These are phyloP conservation scores for Pseudopediastrum boryanum DNA, from an alignment of 139 green algal genomes.

Conservation along the genomic window DNA sequence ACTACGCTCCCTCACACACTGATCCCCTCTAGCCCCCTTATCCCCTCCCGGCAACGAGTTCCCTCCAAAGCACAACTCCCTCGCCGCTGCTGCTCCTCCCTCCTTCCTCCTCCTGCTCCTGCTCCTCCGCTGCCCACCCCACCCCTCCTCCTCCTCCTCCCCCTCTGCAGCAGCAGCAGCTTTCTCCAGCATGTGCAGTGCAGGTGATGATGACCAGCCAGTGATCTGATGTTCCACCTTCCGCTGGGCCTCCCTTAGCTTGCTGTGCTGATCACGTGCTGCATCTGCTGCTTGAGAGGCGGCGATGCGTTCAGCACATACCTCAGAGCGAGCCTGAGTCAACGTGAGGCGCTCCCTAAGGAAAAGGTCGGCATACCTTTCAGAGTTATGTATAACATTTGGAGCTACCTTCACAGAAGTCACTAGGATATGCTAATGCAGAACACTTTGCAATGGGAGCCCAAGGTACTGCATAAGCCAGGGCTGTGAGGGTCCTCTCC, in stretches of 20 bases:
- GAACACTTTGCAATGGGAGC: not conserved
- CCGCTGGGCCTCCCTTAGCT: not conserved
- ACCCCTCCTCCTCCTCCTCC: not conserved
- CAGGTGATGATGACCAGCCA: not conserved
- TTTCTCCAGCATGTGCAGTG: not conserved
- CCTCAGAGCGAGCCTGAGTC: slow-evolving; percentile 12
- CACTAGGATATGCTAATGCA: not conserved
- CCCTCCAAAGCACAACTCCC: too few species aligned
- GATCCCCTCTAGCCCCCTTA: too few species aligned
- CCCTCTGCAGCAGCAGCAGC: not conserved
- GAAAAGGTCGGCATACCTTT: not conserved
- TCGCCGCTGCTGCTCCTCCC: too few species aligned
- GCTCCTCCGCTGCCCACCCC: not conserved
- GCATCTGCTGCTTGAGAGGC: slow-evolving; percentile 3
- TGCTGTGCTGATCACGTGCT: too few species aligned
- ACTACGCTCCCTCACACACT: too few species aligned
- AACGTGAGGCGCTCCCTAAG: slow-evolving; percentile 26
- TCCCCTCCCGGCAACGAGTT: too few species aligned
- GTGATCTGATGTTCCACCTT: not conserved
- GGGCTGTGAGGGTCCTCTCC: not conserved
- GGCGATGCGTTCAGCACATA: slow-evolving; percentile 29
- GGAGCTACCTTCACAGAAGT: not conserved
- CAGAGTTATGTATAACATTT: not conserved
- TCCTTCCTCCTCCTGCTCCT: not conserved
- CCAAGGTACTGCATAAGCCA: too few species aligned